Percentiles rank a stretch among this genome's conserved stretches.
These are phyloP conservation scores for Boletus barrowsii DNA, from an alignment of 768 basidiomycete species.

Conservation along the genomic window DNA sequence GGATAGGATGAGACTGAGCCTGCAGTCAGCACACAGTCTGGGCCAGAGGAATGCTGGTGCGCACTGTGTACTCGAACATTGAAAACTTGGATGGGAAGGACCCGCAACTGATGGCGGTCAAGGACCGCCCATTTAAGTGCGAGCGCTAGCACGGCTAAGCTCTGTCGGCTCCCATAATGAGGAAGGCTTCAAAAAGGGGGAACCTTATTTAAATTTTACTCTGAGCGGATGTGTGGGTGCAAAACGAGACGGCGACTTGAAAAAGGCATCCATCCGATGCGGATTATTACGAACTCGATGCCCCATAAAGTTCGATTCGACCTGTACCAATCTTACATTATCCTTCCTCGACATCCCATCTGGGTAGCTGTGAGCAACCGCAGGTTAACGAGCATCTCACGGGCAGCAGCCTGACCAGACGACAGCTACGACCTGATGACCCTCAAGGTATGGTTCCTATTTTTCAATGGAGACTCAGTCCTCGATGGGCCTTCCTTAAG, in stretches of 20 bases:
- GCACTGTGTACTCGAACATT: constrained; percentile 17
- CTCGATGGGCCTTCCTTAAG: too few species aligned
- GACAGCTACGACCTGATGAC: too few species aligned
- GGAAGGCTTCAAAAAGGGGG: constrained; percentile 8
- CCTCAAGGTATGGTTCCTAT: too few species aligned
- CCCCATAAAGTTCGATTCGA: background rate
- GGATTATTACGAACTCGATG: constrained; percentile 13
- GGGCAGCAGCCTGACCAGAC: too few species aligned
- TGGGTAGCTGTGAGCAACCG: background rate
- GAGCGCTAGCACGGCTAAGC: constrained; percentile 12
- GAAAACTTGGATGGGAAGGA: background rate
- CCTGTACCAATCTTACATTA: too few species aligned
- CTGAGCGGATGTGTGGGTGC: background rate
- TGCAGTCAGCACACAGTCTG: background rate
- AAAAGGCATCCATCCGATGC: background rate
- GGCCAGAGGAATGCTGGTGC: background rate
- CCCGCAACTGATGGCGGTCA: background rate
- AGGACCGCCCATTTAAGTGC: constrained; percentile 10
- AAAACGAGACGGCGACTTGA: constrained; percentile 8
- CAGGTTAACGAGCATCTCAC: background rate
- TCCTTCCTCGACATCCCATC: background rate
- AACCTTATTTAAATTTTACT: constrained; percentile 10
- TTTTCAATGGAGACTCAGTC: too few species aligned
- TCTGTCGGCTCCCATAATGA: constrained; percentile 19
- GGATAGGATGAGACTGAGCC: constrained; percentile 12